Base-by-base conservation (phyloP, 2,329 filamentous ascomycete genomes). In the Clonostachys sp. region DNA sequence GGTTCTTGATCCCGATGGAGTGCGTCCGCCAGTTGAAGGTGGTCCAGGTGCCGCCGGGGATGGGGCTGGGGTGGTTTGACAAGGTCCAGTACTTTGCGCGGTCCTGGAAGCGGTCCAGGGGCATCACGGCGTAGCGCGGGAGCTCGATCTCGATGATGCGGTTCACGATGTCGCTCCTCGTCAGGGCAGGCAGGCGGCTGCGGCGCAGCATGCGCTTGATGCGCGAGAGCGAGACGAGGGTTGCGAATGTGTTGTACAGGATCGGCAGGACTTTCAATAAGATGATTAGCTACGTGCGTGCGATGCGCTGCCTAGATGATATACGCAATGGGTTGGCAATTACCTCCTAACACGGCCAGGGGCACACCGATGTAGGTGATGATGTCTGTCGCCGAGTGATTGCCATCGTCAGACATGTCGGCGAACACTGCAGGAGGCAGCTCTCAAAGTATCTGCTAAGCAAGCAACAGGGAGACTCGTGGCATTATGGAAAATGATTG, bases 1-100 rank as follows among this genome's bases (percentile, higher is more conserved):
- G 83, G 13, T 78, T 77, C 57, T 80, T 82, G 47, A 77, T 67
- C 2, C 83, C 82, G 20, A 84, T 83, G 4, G 77, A 67, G 52
- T 83, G 74, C n/a, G 75, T 75, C 55, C 75, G 77, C 82, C 83
- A 86, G 61, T 86, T 78, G 59, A 86, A 84, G 0, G 75, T 77
- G 1, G 81, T 83, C 82, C 82, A 86, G 30, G 70, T 75, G 1
- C 83, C 83, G 3, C 83, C 83, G 1, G 77, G 77, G 41, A 84
- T 76, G 12, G 61, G 64, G 42, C 75, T 79, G 0, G 75, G 73
- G 46, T 75, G 67, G 2, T 68, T 61, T 38, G 74, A 74, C 4
- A 82, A 64, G 13, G 66, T 65, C 78, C 83, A 86, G 63, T 86
- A 86, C 45, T 78, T 71, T 1, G 70, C 62, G 12, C 75, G 70